Conservation (phyloP, 2,329 filamentous ascomycete species). For the Phialemonium atrogriseum region DNA sequence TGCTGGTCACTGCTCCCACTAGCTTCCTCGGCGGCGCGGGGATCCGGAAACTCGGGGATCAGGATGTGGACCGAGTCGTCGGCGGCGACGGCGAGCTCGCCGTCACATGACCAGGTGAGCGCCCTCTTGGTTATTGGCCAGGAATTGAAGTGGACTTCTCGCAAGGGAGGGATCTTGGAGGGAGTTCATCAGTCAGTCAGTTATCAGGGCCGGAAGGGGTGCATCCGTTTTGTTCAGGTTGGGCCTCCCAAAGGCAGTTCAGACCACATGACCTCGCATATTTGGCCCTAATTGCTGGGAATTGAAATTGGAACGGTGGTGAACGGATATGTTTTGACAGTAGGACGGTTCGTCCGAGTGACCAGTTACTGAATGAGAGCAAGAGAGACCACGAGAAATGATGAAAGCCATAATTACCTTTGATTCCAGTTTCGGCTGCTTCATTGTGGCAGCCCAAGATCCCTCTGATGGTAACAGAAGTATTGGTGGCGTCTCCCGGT, state of each 20-base stretch:
- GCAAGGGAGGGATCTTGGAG: conserved; percentile 37
- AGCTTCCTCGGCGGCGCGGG: conserved; percentile 2
- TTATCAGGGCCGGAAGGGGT: background rate
- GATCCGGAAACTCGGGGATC: conserved; percentile 18
- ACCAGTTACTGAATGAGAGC: too few species aligned
- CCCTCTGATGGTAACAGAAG: too few species aligned
- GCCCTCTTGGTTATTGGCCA: conserved; percentile 25
- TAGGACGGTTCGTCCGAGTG: too few species aligned
- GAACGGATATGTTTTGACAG: too few species aligned
- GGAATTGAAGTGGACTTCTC: conserved; percentile 21
- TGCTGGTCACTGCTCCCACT: conserved; percentile 13
- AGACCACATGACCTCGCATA: too few species aligned
- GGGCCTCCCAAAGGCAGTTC: too few species aligned
- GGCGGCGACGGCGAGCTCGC: conserved; percentile 47
- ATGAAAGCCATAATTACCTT: too few species aligned
- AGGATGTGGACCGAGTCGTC: conserved; percentile 36
- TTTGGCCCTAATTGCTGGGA: too few species aligned
- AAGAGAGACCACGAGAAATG: too few species aligned
- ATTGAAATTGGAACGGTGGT: too few species aligned
- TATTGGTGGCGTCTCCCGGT: too few species aligned
- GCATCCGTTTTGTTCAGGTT: background rate
- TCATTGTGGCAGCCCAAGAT: background rate
- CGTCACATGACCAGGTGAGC: conserved; percentile 47
- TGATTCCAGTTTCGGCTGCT: background rate
- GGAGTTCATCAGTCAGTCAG: conserved; percentile 2